Base-by-base conservation (phyloP, 495 filamentous ascomycete genomes). In the Aspergillus asperescens region DNA sequence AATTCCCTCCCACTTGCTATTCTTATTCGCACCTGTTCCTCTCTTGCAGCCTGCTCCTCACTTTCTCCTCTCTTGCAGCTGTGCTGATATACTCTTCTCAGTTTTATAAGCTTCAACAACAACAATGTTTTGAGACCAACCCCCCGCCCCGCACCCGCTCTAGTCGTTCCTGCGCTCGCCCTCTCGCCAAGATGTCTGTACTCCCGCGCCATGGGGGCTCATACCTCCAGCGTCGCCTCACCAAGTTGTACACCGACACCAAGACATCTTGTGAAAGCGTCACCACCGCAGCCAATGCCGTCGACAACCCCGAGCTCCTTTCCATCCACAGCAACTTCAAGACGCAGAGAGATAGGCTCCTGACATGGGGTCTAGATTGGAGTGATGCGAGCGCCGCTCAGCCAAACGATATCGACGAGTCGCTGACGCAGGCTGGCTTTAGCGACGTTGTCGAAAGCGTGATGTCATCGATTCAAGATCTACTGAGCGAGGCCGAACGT, bases 361-460 rank as follows among this genome's bases (percentile, higher is more conserved):
- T 92, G 40, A 84, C 85, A 32, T 96, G 91, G 91, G 91, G 89
- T 2, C 70, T 95, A 50, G 87, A 92, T 63, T 96, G 91, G 91
- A 91, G 82, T 45, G 89, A 93, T 59, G 78, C 77, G 34, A 81
- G 75, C 55, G 77, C 73, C 31, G 75, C 73, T 7, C 76, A 82
- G 55, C 81, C 86, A 56, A 89, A 88, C 57, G 80, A 83, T 64
- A 95, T 95, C 62, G 90, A 95, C 63, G 88, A 90, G 62, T 87
- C 86, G 0, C 72, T 94, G 24, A 87, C 83, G 50, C 81, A 86
- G 50, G 90, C 90, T 43, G 90, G 90, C 24, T 78, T 92, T 48
- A 90, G 87, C 56, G 88, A 94, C 69, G 78, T 92, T 2, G 91
- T 95, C 9, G 83, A 83, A 40, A 93, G 88, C 64, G 89, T 95